Conservation (phyloP, 1,284 basidiomycete species). For the Ceratobasidium papillatum region DNA sequence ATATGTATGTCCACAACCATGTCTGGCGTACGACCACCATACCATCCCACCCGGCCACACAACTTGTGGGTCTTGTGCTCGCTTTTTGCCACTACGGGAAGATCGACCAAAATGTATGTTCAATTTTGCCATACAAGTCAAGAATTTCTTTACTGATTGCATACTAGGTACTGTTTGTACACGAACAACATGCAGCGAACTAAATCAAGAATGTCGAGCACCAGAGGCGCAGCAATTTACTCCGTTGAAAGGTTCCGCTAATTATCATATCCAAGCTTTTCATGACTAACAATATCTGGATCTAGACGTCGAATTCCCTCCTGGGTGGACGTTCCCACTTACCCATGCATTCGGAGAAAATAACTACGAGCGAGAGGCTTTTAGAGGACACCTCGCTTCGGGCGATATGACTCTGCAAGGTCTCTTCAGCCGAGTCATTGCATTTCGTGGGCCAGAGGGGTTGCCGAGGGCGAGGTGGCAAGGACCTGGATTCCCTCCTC, state of each 20-base stretch:
- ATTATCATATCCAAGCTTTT: not conserved
- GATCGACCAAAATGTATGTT: constrained; percentile 16
- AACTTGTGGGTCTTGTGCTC: constrained; percentile 5
- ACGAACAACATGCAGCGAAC: constrained; percentile 22
- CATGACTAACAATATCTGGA: not conserved
- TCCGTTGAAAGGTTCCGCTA: not conserved
- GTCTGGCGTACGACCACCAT: not conserved
- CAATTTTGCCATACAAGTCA: not conserved
- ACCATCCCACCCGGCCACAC: constrained; percentile 26
- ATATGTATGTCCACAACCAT: constrained; percentile 19
- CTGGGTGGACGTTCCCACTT: not conserved
- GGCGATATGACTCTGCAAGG: constrained; percentile 2
- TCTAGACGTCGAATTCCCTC: constrained; percentile 10
- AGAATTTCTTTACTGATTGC: not conserved
- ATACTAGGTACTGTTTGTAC: constrained; percentile 27
- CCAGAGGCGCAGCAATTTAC: not conserved
- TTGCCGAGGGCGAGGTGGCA: constrained; percentile 28
- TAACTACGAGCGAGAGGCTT: constrained; percentile 5
- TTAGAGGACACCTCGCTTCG: not conserved
- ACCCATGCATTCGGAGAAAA: constrained; percentile 31
- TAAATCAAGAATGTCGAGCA: not conserved
- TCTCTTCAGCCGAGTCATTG: constrained; percentile 15
- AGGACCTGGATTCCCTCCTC: not conserved
- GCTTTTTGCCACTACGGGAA: constrained; percentile 20
- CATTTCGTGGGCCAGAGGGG: constrained; percentile 4